Evolutionary conservation across 805 yeast species (phyloP), one percentile per base, ranked within the genome.

Genomic region (Saccharomycopsis babjevae): DNA sequence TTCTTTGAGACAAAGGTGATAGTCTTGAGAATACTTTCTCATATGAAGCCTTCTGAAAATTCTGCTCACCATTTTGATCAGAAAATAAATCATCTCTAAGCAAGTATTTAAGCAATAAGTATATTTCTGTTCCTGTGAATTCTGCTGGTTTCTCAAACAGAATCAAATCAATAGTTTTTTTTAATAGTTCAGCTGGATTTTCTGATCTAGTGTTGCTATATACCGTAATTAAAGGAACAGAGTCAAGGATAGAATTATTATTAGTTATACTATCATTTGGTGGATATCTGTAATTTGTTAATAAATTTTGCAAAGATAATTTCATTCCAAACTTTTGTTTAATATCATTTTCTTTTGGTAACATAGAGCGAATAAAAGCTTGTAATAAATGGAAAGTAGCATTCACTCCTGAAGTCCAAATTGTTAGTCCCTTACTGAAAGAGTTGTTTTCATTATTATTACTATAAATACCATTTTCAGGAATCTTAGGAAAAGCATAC

Each of bases 391-490:
- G 97, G 68, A 88, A 87, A 73, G 89, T 81, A 0, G 97, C 97
- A 69, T 88, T 89, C 5, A 94, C 84, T 1, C 91, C 89, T 1
- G 88, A 83, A 50, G 84, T 76, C 96, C 96, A 90, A 56, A 81
- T 79, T 50, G 81, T 81, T 60, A 89, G 71, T 2, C 96, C 97
- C 63, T 86, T 85, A 46, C 80, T 79, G 69, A 88, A 88, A 0
- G 78, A 70, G n/a, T 32, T 42, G 16, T 20, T 50, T 34, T 61
- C 64, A 20, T 54, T 57, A 7, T 56, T 61, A n/a, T 62, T 54
- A 6, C 58, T 57, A 55, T 65, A 68, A 54, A 50, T 55, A 1
- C 60, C 43, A 20, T 63, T 54, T 16, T 67, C 67, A 34, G 71
- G 67, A n/a, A 58, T 25, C 15, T 70, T 70, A 0, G 79, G 77